phyloP scores from a whole-genome alignment of 805 yeast species.

The Kregervanrija delftensis region DNA sequence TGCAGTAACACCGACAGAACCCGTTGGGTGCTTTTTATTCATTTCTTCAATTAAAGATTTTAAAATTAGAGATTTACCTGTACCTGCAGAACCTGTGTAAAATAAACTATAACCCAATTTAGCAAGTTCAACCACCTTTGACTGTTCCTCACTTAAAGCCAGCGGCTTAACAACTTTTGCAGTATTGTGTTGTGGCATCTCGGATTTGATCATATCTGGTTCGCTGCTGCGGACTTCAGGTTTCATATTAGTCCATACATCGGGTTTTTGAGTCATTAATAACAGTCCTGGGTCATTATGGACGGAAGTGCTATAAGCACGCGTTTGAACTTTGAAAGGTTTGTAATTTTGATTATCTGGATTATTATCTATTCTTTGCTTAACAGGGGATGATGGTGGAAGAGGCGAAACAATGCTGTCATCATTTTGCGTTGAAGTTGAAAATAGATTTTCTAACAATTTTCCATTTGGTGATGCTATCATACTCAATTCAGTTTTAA shows the following conservation, averaged over 20 bases:
- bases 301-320: no score
- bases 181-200: constrained; percentile 1
- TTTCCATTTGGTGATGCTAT: no score
- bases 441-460: no score
- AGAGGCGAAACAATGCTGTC: no score
- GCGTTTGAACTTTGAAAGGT: no score
- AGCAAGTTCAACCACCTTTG: constrained; percentile 55
- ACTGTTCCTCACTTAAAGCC: constrained; percentile 54
- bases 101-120: constrained; percentile 63
- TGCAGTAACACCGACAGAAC: constrained; percentile 68
- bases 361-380: no score
- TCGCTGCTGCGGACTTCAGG: neutral
- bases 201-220: neutral
- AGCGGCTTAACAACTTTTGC: constrained; percentile 19
- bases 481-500: no score
- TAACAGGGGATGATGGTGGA: no score
- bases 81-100: constrained; percentile 97
- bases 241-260: constrained; percentile 3
- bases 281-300: constrained; percentile 4
- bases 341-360: no score
- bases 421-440: no score
- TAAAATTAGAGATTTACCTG: constrained; percentile 91
- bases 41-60: constrained; percentile 52
- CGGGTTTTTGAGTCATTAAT: constrained; percentile 16
- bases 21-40: constrained; percentile 36